Evolutionary conservation across 1,284 basidiomycete species (phyloP).

Genomic region (Cryptococcus wingfieldii): DNA sequence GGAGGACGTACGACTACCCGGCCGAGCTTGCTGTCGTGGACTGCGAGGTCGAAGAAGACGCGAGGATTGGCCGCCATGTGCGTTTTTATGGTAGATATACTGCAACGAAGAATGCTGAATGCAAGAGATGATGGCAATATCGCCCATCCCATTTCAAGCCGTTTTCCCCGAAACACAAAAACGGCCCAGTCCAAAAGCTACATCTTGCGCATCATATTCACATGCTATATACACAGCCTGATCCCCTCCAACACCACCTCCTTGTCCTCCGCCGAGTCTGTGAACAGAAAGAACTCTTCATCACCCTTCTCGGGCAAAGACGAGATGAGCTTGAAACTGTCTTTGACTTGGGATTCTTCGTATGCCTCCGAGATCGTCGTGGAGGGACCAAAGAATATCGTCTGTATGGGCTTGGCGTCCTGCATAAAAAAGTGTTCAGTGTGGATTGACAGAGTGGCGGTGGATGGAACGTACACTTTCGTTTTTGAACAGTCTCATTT

Average conservation of each 20-base stretch:
- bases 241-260: slow-evolving; percentile 37
- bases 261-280: slow-evolving; percentile 39
- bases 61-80: slow-evolving; percentile 42
- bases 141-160: background rate
- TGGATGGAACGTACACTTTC: slow-evolving; percentile 21
- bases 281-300: slow-evolving; percentile 43
- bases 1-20: slow-evolving; percentile 56
- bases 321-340: slow-evolving; percentile 36
- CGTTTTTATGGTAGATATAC: background rate
- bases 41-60: slow-evolving; percentile 68
- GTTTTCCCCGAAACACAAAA: background rate
- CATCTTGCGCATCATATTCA: background rate
- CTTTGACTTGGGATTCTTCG: slow-evolving; percentile 44
- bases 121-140: background rate
- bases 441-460: background rate
- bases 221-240: slow-evolving; percentile 7
- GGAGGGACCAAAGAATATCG: slow-evolving; percentile 15
- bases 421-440: slow-evolving; percentile 10
- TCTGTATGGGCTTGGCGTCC: slow-evolving; percentile 30
- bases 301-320: slow-evolving; percentile 6
- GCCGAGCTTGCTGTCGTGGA: slow-evolving; percentile 57
- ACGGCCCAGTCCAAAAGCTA: background rate
- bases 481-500: slow-evolving; percentile 37
- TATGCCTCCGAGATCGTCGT: slow-evolving; percentile 26
- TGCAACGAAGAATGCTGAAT: background rate